phyloP scores from a whole-genome alignment of 2,329 filamentous ascomycete genomes.

The Rhytidhysteron rufulum region DNA sequence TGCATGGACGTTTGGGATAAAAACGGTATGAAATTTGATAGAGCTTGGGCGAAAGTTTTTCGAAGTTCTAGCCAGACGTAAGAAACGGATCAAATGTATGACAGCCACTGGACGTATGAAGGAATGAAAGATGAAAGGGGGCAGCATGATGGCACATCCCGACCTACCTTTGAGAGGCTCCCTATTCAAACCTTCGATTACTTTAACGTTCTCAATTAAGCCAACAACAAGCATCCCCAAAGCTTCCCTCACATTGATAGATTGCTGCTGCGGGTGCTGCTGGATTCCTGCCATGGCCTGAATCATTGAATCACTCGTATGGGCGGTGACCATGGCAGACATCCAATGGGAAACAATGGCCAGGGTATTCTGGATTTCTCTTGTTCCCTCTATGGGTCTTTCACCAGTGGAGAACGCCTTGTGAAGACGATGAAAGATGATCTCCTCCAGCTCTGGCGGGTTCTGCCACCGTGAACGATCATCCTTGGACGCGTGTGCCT shows the following conservation, averaged over 20 bases:
- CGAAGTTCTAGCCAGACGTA: constrained; percentile 21
- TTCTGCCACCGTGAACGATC: constrained; percentile 24
- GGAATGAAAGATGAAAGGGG: no score
- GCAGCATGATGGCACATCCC: not conserved
- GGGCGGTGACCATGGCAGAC: constrained; percentile 36
- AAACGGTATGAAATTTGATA: constrained; percentile 29
- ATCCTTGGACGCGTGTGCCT: constrained; percentile 11
- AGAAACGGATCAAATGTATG: constrained; percentile 8
- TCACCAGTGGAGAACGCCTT: constrained; percentile 27
- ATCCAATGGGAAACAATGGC: constrained; percentile 33
- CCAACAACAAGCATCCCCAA: constrained; percentile 62
- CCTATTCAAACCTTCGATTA: constrained; percentile 53
- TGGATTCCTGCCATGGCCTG: constrained; percentile 37
- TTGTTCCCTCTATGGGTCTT: constrained; percentile 27
- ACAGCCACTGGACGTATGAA: not conserved
- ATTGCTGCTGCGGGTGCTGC: constrained; percentile 51
- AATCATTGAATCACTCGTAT: constrained; percentile 37
- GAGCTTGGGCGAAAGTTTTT: constrained; percentile 27
- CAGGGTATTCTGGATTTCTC: constrained; percentile 28
- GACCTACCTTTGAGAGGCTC: constrained; percentile 51
- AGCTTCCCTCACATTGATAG: constrained; percentile 60
- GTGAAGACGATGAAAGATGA: constrained; percentile 33
- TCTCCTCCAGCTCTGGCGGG: constrained; percentile 34
- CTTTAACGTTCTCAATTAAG: constrained; percentile 56
- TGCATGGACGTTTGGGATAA: constrained; percentile 57